These are phyloP conservation scores for Tetradesmus lagerheimii DNA, from an alignment of 139 green algal species.

Conservation along the genomic window DNA sequence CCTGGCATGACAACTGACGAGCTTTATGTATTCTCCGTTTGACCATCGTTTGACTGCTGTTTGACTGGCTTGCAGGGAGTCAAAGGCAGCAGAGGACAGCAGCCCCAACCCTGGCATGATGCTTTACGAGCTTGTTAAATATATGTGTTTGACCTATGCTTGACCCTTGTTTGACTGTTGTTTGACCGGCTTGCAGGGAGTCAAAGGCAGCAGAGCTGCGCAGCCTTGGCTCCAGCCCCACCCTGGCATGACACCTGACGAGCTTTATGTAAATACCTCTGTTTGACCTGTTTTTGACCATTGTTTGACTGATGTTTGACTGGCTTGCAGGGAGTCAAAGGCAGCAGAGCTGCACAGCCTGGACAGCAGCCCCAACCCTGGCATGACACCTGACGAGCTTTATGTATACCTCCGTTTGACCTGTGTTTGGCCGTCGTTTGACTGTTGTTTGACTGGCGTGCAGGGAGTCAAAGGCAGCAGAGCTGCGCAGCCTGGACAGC, in stretches of 20 bases:
- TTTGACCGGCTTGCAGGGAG: background rate
- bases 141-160: too few relatives aligned
- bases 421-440: background rate
- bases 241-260: too few relatives aligned
- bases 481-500: slow-evolving; percentile 28
- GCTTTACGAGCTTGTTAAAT: too few relatives aligned
- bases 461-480: slow-evolving; percentile 50
- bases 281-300: too few relatives aligned
- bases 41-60: too few relatives aligned
- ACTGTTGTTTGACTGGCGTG: background rate
- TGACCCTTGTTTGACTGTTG: too few relatives aligned
- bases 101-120: background rate
- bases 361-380: background rate
- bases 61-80: slow-evolving; percentile 36
- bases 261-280: too few relatives aligned
- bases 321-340: slow-evolving; percentile 44
- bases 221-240: background rate
- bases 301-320: background rate
- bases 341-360: slow-evolving; percentile 42
- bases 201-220: slow-evolving; percentile 48
- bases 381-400: background rate
- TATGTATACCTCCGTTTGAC: too few relatives aligned
- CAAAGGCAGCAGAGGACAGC: slow-evolving; percentile 42
- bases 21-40: too few relatives aligned
- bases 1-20: too few relatives aligned